Percentiles rank a stretch among this genome's conserved stretches.
Conservation (phyloP, 2,329 filamentous ascomycete species). For the Fusarium sp. region DNA sequence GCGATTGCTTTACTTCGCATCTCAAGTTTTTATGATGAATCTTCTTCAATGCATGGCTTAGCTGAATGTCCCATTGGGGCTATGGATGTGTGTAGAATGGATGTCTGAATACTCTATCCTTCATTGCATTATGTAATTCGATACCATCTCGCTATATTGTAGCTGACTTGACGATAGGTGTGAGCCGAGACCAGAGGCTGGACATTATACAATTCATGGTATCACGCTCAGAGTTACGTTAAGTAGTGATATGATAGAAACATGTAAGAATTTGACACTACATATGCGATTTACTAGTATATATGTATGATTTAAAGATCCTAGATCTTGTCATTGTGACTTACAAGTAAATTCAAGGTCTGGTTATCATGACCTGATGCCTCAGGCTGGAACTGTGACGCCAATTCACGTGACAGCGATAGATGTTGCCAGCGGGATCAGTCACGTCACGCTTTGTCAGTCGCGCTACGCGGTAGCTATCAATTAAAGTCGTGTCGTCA, state of each 20-base stretch:
- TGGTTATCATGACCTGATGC: not conserved
- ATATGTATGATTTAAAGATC: not conserved
- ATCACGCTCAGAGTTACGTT: not conserved
- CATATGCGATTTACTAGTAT: not conserved
- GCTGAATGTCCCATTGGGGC: slow-evolving; percentile 48
- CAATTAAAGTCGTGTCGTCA: slow-evolving; percentile 51
- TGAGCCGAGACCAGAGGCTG: not conserved
- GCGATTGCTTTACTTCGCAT: not conserved
- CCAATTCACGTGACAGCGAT: slow-evolving; percentile 49
- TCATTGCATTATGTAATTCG: not conserved
- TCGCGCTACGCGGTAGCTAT: slow-evolving; percentile 51
- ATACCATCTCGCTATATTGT: not conserved
- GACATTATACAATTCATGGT: not conserved
- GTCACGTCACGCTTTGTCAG: slow-evolving; percentile 55
- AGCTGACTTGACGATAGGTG: slow-evolving; percentile 24
- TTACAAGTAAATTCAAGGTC: not conserved
- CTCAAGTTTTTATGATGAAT: slow-evolving; percentile 48
- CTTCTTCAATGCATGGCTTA: slow-evolving; percentile 53
- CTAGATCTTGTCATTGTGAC: not conserved
- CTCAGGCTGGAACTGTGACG: slow-evolving; percentile 18
- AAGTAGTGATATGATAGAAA: not conserved
- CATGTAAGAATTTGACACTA: not conserved
- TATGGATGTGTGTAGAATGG: slow-evolving; percentile 50
- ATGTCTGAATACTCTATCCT: slow-evolving; percentile 45
- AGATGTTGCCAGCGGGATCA: slow-evolving; percentile 45